A percentile compares a stretch with the other conserved stretches of the same genome.
These are phyloP conservation scores for Sparassis latifolia DNA, from an alignment of 1,284 basidiomycete genomes.

Conservation along the genomic window DNA sequence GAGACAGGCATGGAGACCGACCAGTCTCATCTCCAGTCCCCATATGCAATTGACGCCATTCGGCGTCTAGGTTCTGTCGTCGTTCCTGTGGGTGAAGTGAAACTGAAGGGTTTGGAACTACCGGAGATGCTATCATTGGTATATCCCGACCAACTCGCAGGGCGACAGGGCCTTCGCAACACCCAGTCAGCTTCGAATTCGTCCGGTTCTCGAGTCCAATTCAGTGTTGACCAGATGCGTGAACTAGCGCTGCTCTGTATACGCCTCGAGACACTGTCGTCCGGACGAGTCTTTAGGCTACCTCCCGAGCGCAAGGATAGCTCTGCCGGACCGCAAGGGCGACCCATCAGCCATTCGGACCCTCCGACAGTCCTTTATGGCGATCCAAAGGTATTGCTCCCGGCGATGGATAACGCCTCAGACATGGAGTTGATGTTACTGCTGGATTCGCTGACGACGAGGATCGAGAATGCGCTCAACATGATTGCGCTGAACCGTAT, in stretches of 20 bases:
- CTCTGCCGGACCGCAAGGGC: constrained; percentile 24
- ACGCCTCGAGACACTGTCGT: constrained; percentile 78
- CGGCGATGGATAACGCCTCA: constrained; percentile 67
- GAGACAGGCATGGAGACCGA: constrained; percentile 53
- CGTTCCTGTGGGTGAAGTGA: constrained; percentile 80
- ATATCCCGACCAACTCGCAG: constrained; percentile 75
- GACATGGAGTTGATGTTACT: constrained; percentile 74
- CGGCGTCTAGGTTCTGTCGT: constrained; percentile 72
- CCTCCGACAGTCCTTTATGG: constrained; percentile 39
- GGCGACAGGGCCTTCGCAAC: constrained; percentile 53
- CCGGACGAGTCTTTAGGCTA: constrained; percentile 55
- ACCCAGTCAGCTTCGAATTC: constrained; percentile 28
- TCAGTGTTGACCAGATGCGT: constrained; percentile 75
- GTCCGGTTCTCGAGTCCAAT: constrained; percentile 51
- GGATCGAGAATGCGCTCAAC: constrained; percentile 78
- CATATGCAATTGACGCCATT: constrained; percentile 63
- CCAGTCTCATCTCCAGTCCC: constrained; percentile 48
- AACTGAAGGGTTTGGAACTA: constrained; percentile 90
- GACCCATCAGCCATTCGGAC: constrained; percentile 27
- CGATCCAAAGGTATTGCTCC: constrained; percentile 64
- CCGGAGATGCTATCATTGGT: constrained; percentile 84
- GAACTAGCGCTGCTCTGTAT: constrained; percentile 74
- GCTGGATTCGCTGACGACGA: constrained; percentile 68
- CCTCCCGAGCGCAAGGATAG: constrained; percentile 43
- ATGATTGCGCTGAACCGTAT: constrained; percentile 38